Conservation (phyloP, 345 rosid genomes). For the Citropsis articulata region DNA sequence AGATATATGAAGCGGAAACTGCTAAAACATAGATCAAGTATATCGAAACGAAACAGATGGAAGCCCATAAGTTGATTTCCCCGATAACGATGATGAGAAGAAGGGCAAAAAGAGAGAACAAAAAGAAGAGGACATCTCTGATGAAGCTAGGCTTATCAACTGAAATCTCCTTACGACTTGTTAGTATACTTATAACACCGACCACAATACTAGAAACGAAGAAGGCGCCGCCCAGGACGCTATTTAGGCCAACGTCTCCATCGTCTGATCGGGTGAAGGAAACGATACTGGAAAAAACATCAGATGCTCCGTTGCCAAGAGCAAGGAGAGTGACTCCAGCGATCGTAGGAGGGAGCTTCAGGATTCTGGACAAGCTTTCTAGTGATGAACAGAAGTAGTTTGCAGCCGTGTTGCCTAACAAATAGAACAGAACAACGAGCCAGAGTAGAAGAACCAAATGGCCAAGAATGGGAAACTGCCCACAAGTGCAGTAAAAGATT, state of each 20-base stretch:
- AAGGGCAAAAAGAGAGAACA: slow-evolving; percentile 57
- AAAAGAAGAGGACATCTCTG: slow-evolving; percentile 73
- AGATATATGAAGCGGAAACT: slow-evolving; percentile 53
- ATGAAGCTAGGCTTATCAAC: slow-evolving; percentile 65
- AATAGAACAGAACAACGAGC: slow-evolving; percentile 71
- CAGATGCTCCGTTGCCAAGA: slow-evolving; percentile 91
- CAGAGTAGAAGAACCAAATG: slow-evolving; percentile 51
- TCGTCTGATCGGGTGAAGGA: slow-evolving; percentile 64
- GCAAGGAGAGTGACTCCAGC: slow-evolving; percentile 93
- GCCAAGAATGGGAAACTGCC: slow-evolving; percentile 45
- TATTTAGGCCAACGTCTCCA: slow-evolving; percentile 78
- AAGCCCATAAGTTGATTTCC: slow-evolving; percentile 53
- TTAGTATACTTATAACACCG: slow-evolving; percentile 57
- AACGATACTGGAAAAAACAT: slow-evolving; percentile 77
- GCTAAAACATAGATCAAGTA: slow-evolving; percentile 59
- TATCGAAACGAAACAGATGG: slow-evolving; percentile 56
- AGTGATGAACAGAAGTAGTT: slow-evolving; percentile 76
- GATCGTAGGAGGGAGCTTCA: slow-evolving; percentile 75
- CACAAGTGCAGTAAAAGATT: slow-evolving; percentile 70
- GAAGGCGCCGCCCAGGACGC: slow-evolving; percentile 78
- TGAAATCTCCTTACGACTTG: slow-evolving; percentile 32
- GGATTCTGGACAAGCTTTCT: slow-evolving; percentile 65
- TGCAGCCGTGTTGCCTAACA: slow-evolving; percentile 82
- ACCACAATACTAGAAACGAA: slow-evolving; percentile 77
- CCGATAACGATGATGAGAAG: slow-evolving; percentile 52